Percentiles rank a stretch among this genome's conserved stretches.
These are phyloP conservation scores for Tetrapisispora taiwanensis DNA, from an alignment of 805 yeast genomes.

Conservation along the genomic window DNA sequence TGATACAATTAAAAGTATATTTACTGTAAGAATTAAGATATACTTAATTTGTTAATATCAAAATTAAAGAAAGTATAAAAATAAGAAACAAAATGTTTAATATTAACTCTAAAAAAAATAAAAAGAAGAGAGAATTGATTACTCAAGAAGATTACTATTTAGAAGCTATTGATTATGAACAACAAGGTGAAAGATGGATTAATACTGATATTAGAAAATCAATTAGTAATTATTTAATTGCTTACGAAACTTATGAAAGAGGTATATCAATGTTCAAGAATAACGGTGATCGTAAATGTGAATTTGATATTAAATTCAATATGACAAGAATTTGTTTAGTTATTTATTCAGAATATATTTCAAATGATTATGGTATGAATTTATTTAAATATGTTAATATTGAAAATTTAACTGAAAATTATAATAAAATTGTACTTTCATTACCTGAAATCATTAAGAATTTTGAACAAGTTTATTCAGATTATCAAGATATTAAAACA, in stretches of 20 bases:
- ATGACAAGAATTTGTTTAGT: conserved; percentile 24
- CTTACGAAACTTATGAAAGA: conserved; percentile 24
- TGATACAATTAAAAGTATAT: too few relatives aligned
- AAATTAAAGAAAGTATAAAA: neutral
- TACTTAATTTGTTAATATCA: too few relatives aligned
- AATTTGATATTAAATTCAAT: conserved; percentile 26
- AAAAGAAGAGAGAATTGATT: conserved; percentile 7
- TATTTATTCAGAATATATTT: conserved; percentile 22
- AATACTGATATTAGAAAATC: conserved; percentile 26
- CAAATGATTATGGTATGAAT: conserved; percentile 24
- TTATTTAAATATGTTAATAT: conserved; percentile 20
- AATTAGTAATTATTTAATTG: conserved; percentile 19
- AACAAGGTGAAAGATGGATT: conserved; percentile 30
- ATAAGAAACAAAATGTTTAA: neutral
- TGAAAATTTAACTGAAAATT: conserved; percentile 13
- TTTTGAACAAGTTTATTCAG: conserved; percentile 14
- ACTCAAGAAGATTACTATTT: conserved; percentile 25
- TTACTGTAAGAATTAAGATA: too few relatives aligned
- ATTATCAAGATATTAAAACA: conserved; percentile 9
- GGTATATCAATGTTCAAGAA: conserved; percentile 21
- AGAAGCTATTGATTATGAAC: conserved; percentile 26
- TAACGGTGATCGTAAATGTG: conserved; percentile 2
- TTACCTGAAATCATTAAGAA: conserved; percentile 14
- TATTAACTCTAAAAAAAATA: conserved; percentile 5
- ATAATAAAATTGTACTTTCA: conserved; percentile 8